phyloP scores from a whole-genome alignment of 108 stramenopile species.

The Cyclostephanos invisitatus region DNA sequence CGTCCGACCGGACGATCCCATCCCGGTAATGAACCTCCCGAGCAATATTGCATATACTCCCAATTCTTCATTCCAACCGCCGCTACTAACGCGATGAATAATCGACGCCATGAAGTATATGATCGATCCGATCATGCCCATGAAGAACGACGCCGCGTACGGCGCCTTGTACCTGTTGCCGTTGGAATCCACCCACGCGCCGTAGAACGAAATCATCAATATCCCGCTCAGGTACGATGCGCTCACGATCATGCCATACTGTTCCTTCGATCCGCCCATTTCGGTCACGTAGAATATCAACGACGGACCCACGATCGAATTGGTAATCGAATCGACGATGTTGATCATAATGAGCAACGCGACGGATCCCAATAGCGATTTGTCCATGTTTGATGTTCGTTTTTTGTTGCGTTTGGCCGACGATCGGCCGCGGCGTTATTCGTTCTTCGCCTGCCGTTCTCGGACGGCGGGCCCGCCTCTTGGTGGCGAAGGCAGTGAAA shows the following conservation, averaged over 20 bases:
- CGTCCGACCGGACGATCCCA: constrained; percentile 24
- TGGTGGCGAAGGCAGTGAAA: no score
- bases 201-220: constrained; percentile 19
- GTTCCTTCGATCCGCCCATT: constrained; percentile 26
- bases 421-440: no score
- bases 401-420: no score
- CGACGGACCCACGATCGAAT: constrained; percentile 22
- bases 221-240: constrained; percentile 16
- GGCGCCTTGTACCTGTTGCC: constrained; percentile 27
- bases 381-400: constrained; percentile 4
- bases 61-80: not conserved
- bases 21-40: constrained; percentile 22
- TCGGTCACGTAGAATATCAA: constrained; percentile 35
- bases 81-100: not conserved
- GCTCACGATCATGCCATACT: constrained; percentile 29
- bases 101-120: constrained; percentile 23
- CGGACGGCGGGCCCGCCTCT: no score
- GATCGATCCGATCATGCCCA: constrained; percentile 19
- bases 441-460: no score
- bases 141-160: constrained; percentile 10
- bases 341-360: constrained; percentile 10
- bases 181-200: constrained; percentile 26
- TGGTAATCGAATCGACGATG: constrained; percentile 26
- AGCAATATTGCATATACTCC: constrained; percentile 12
- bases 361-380: constrained; percentile 6